Evolutionary conservation across 2,329 filamentous ascomycete genomes (phyloP).

Genomic region (Neonectria faginata): DNA sequence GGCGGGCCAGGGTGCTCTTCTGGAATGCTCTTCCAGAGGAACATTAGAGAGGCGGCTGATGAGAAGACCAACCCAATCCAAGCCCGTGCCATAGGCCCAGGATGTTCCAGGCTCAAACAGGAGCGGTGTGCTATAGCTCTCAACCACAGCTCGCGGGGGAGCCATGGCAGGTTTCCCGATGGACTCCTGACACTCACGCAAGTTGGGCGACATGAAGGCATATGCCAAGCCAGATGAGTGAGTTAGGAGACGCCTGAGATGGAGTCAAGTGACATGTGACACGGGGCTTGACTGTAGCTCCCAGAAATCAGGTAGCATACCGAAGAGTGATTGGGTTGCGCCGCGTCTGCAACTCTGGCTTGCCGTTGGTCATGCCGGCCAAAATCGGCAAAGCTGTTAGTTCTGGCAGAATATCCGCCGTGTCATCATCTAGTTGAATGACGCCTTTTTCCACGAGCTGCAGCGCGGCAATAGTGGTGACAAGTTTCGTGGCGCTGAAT

Average conservation of each 20-base stretch:
- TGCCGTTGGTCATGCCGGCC: not conserved
- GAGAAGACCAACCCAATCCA: not conserved
- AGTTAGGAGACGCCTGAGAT: not conserved
- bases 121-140: not conserved
- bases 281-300: not conserved
- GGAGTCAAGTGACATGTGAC: not conserved
- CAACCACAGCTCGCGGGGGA: not conserved
- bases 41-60: not conserved
- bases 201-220: not conserved
- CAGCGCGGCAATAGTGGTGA: not conserved
- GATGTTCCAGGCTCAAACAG: slow-evolving; percentile 1
- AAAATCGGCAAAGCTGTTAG: not conserved
- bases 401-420: not conserved
- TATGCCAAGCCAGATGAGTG: slow-evolving; percentile 4
- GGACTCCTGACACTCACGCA: slow-evolving; percentile 1
- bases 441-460: slow-evolving; percentile 1
- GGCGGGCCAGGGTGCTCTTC: not conserved
- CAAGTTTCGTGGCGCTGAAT: not conserved
- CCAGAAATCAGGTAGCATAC: not conserved
- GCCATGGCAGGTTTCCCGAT: not conserved
- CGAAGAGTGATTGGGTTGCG: slow-evolving; percentile 3
- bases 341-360: not conserved
- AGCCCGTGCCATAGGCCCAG: not conserved
- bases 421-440: not conserved
- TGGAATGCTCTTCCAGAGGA: slow-evolving; percentile 1